Conservation (phyloP, 805 yeast genomes). For the Suhomyces sp. region DNA sequence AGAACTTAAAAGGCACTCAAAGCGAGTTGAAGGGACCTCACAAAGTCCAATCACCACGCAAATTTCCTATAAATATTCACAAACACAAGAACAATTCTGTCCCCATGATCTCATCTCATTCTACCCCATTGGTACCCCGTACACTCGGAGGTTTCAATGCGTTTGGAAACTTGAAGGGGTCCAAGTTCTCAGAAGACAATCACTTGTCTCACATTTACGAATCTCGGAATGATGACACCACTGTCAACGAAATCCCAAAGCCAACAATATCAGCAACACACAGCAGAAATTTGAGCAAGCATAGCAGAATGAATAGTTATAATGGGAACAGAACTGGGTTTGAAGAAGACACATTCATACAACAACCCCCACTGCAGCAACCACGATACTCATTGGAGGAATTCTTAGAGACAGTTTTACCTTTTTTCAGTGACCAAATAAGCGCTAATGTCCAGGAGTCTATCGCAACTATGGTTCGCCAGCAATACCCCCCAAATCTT, state of each 20-base stretch:
- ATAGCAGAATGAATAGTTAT: constrained; percentile 8
- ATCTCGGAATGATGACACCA: constrained; percentile 14
- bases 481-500: too few species aligned
- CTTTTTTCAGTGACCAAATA: constrained; percentile 11
- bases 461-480: constrained; percentile 2
- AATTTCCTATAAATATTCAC: neutral
- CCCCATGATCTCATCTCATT: constrained; percentile 22
- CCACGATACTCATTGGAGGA: constrained; percentile 8
- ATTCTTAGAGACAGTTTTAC: constrained; percentile 11
- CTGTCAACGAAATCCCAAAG: constrained; percentile 11
- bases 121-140: constrained; percentile 20
- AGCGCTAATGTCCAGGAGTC: constrained; percentile 10
- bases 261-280: constrained; percentile 11
- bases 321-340: neutral
- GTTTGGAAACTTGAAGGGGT: constrained; percentile 6
- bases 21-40: constrained; percentile 1
- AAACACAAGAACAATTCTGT: constrained; percentile 4
- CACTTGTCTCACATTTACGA: constrained; percentile 10
- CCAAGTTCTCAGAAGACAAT: constrained; percentile 4
- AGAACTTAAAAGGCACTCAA: neutral
- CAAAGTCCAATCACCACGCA: neutral
- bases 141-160: neutral
- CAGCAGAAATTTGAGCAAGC: constrained; percentile 5
- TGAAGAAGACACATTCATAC: constrained; percentile 12
- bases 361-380: constrained; percentile 6